Evolutionary conservation across 1,284 basidiomycete genomes (phyloP).

Genomic region (Marasmius oreades): DNA sequence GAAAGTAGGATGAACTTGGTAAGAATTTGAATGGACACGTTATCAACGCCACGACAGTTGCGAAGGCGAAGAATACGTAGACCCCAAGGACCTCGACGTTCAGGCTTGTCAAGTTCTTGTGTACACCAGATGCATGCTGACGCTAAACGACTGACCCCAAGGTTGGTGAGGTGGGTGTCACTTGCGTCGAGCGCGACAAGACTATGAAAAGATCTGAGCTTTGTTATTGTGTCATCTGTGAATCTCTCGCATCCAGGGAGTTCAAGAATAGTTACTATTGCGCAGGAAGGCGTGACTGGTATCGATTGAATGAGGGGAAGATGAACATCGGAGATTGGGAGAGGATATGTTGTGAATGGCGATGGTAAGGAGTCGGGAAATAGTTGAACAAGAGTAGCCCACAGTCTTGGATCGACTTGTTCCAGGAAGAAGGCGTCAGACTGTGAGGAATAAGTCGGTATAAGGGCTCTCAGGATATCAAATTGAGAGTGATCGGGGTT

Average conservation of each 20-base stretch:
- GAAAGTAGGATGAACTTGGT: slow-evolving; percentile 48
- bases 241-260: slow-evolving; percentile 49
- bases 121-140: slow-evolving; percentile 30
- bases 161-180: slow-evolving; percentile 44
- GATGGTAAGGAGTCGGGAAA: slow-evolving; percentile 46
- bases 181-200: slow-evolving; percentile 62
- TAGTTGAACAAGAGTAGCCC: slow-evolving; percentile 58
- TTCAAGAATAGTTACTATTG: slow-evolving; percentile 59
- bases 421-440: slow-evolving; percentile 22
- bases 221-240: slow-evolving; percentile 49
- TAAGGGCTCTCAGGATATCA: slow-evolving; percentile 35
- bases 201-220: slow-evolving; percentile 46
- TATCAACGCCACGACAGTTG: slow-evolving; percentile 42
- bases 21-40: slow-evolving; percentile 37
- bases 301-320: slow-evolving; percentile 57
- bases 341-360: slow-evolving; percentile 35
- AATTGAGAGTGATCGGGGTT: slow-evolving; percentile 18
- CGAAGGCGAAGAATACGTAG: slow-evolving; percentile 52
- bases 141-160: slow-evolving; percentile 46
- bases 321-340: slow-evolving; percentile 51
- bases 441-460: slow-evolving; percentile 28
- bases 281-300: slow-evolving; percentile 48
- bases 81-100: slow-evolving; percentile 48
- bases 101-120: slow-evolving; percentile 10
- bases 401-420: slow-evolving; percentile 51